phyloP scores from a whole-genome alignment of 2,329 filamentous ascomycete species.

The Colletotrichum limetticola region DNA sequence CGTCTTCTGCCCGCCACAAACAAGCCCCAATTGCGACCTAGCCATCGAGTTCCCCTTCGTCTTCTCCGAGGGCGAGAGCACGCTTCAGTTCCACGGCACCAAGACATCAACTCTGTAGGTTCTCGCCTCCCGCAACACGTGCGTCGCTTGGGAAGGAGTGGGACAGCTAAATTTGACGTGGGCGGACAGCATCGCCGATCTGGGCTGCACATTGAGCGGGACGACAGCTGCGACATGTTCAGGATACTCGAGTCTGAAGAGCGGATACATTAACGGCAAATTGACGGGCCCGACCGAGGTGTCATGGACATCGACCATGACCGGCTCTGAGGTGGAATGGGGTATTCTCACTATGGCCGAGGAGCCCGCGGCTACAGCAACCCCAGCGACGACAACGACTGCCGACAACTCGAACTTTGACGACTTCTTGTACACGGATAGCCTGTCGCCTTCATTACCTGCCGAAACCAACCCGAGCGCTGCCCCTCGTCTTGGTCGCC shows the following conservation, averaged over 20 bases:
- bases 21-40: conserved; percentile 54
- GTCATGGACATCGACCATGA: conserved; percentile 57
- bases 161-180: background rate
- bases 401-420: conserved; percentile 30
- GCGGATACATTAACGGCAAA: conserved; percentile 50
- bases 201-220: conserved; percentile 54
- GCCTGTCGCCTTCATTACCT: conserved; percentile 19
- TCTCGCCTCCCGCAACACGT: background rate
- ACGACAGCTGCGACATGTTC: conserved; percentile 59
- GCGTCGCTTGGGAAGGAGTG: background rate
- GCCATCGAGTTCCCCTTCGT: conserved; percentile 59
- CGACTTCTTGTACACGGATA: conserved; percentile 32
- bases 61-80: conserved; percentile 57
- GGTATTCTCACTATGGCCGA: conserved; percentile 55
- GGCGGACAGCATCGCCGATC: conserved; percentile 52
- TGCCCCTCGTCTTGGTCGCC: conserved; percentile 13
- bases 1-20: conserved; percentile 58
- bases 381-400: background rate
- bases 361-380: conserved; percentile 43
- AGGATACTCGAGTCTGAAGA: conserved; percentile 57
- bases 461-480: conserved; percentile 32
- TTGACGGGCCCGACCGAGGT: conserved; percentile 55
- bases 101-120: conserved; percentile 55
- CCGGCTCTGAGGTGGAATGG: conserved; percentile 54
- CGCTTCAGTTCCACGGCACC: conserved; percentile 56